phyloP scores from a whole-genome alignment of 495 filamentous ascomycete species.

The Penicillium desertorum region DNA sequence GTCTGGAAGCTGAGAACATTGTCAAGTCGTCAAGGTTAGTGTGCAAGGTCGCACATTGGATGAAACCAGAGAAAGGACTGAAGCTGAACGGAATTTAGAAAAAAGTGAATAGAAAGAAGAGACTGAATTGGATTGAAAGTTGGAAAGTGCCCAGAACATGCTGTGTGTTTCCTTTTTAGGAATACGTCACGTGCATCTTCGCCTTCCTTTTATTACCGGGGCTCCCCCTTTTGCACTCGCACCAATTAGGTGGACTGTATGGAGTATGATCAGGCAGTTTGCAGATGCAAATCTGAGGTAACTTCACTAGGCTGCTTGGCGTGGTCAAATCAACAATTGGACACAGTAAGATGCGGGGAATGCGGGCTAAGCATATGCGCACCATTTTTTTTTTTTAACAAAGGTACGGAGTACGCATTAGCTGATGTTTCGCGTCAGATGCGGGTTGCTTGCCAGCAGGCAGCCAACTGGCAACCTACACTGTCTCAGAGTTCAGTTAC shows the following conservation, averaged over 20 bases:
- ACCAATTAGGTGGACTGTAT: conserved; percentile 2
- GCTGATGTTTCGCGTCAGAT: neutral
- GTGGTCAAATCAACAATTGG: neutral
- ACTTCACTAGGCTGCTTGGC: neutral
- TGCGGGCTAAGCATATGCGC: conserved; percentile 8
- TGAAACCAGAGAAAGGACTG: neutral
- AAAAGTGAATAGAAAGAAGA: conserved; percentile 10
- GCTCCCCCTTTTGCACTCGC: neutral
- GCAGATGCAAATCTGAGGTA: conserved; percentile 16
- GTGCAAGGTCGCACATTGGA: neutral
- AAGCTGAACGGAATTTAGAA: conserved; percentile 7
- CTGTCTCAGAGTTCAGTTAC: neutral
- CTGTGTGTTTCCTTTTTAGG: conserved; percentile 22
- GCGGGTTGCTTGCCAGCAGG: neutral
- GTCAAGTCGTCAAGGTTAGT: neutral
- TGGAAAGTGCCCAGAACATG: neutral
- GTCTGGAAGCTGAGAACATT: conserved; percentile 27
- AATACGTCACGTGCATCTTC: conserved; percentile 26
- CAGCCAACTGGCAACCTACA: neutral
- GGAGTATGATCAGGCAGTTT: conserved; percentile 4
- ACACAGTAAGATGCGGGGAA: conserved; percentile 7
- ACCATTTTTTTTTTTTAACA: conserved; percentile 1
- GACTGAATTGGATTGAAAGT: neutral
- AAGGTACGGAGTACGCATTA: neutral
- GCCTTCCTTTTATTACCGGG: neutral